These are phyloP conservation scores for Paramicrosporidium saccamoebae DNA, from an alignment of 371 early-diverging fungal species.

Conservation along the genomic window DNA sequence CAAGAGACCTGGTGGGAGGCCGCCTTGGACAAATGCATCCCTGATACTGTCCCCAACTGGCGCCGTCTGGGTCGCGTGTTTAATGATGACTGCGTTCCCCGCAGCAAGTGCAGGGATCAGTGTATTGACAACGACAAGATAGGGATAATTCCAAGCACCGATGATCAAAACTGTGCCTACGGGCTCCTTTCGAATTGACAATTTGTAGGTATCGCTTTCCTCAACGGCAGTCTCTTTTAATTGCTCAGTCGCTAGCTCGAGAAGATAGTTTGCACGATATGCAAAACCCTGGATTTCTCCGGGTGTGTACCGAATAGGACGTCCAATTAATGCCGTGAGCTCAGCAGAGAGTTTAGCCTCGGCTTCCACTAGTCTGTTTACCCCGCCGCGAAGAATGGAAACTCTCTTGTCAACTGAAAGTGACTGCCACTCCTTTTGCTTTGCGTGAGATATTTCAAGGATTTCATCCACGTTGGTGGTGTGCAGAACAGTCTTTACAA, in stretches of 20 bases:
- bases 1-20: constrained; percentile 25
- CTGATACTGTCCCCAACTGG: constrained; percentile 31
- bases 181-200: constrained; percentile 31
- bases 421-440: too few species aligned
- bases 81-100: constrained; percentile 38
- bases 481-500: too few species aligned
- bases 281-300: constrained; percentile 34
- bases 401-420: too few species aligned
- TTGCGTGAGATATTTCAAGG: too few species aligned
- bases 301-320: constrained; percentile 26
- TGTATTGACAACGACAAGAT: constrained; percentile 22
- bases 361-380: too few species aligned
- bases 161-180: constrained; percentile 20
- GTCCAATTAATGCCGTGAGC: constrained; percentile 28
- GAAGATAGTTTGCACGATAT: constrained; percentile 28
- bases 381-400: too few species aligned
- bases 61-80: constrained; percentile 48
- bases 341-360: constrained; percentile 20
- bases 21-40: constrained; percentile 20
- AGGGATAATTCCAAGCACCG: constrained; percentile 35
- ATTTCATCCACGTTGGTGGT: too few species aligned
- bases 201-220: constrained; percentile 11
- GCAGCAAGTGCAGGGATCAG: constrained; percentile 38
- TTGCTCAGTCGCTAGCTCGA: constrained; percentile 22
- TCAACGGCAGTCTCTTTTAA: constrained; percentile 15